Evolutionary conservation across 129 eudicot species (phyloP), one percentile per base, ranked within the genome.

Genomic region (Chrysanthemum lavandulifolium): DNA sequence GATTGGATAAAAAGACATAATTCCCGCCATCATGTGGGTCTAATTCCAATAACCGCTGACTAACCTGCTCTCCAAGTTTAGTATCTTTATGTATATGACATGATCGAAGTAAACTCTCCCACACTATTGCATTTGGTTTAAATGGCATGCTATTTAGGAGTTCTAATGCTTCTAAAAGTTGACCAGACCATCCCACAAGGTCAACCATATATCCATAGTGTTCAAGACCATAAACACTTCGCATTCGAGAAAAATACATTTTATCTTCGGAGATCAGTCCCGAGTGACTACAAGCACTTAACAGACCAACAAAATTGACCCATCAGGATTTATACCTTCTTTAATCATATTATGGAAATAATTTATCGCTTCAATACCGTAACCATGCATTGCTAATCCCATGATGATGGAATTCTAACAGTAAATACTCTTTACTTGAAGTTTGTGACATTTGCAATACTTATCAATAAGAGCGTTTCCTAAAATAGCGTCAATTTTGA

Each of bases 81-180:
- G 61, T 68, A 57, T 83, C 73, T 61, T 80, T 83, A 19, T 86
- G 82, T 5, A 73, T 40, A 18, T 80, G 80, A 72, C 91, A 83
- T 4, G 87, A 86, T 61, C 87, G 77, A 18, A 86, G 85, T 62
- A 86, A 75, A 67, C 85, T 80, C 49, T 87, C 83, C 90, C 87
- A 86, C 33, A 83, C 85, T 19, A 83, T 58, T 10, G 81, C 76
- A 27, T 86, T 80, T 67, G 87, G 86, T 71, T 83, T 83, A 68
- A 86, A 62, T 0, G 77, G 78, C 87, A 86, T 86, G 43, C 18
- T 59, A 31, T 71, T 65, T 61, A 80, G 67, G 19, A 86, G 73
- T 67, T 80, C 73, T 43, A 80, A 16, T n/a, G 91, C 91, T 80
- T 83, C 85, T 68, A 74, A 54, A 86, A 86, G 31, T 27, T 27